Base-by-base conservation (phyloP, 805 yeast species). In the Pachysolen tannophilus region DNA sequence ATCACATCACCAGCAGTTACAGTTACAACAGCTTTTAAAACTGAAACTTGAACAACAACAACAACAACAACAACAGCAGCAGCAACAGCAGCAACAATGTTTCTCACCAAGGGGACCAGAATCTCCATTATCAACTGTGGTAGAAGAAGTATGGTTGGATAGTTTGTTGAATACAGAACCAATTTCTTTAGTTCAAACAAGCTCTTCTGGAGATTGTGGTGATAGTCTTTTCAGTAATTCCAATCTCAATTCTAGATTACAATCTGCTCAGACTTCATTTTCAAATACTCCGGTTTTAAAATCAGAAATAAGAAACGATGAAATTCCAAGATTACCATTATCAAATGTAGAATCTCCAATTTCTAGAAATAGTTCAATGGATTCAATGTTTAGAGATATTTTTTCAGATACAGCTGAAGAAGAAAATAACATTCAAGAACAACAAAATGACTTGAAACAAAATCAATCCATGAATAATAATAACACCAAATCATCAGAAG, bases 351-450 rank as follows among this genome's bases (percentile, higher is more conserved):
- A n/a, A n/a, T n/a, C n/a, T n/a, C n/a, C n/a, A n/a, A 6, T 30
- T 7, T 17, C 35, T n/a, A 23, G 40, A 20, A 33, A 28, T 16
- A 32, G 34, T 18, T 37, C 40, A 5, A 37, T 37, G 3, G 40
- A 37, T 24, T 37, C 40, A 9, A 33, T 37, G 34, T 37, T 37
- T 20, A 32, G 30, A 24, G 40, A 37, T 13, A 33, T 37, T 15
- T 32, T 37, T 20, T 19, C 30, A 20, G 37, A 37, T 32, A 20
- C 20, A 10, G 40, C 26, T 5, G 40, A 35, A 5, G 30, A 35
- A 10, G 23, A 18, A 11, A n/a, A n/a, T n/a, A n/a, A n/a, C n/a
- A n/a, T n/a, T n/a, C n/a, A n/a, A n/a, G 20, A 10, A 24, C 15
- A 18, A 16, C 14, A 8, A 18, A 11, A 25, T n/a, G 19, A 14